Base-by-base conservation (phyloP, 2,329 filamentous ascomycete genomes). In the Sporothrix sp. region DNA sequence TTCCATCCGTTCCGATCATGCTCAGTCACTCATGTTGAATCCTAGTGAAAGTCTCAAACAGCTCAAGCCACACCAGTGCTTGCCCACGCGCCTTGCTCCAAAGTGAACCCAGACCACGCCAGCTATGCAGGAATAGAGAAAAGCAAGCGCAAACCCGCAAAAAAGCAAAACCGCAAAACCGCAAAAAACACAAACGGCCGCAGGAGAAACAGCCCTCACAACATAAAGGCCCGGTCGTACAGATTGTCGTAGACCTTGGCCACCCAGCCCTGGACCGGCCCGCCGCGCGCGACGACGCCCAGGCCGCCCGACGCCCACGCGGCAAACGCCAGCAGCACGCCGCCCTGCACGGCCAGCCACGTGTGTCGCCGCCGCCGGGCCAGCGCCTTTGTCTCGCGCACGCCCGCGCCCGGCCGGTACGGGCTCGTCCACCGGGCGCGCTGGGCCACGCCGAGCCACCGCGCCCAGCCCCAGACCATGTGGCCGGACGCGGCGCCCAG, bases 231-330 rank as follows among this genome's bases (percentile, higher is more conserved):
- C 51, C 51, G 60, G n/a, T 56, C 59, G 54, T 67, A 89, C 56
- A 95, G 71, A 45, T 80, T 76, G 68, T 96, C 85, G 66, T 91
- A 95, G 45, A 85, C 74, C 58, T 74, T 84, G 2, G 81, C 87
- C 50, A 95, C 74, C 88, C 89, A 96, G 0, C 88, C 88, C 4
- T 76, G 70, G 1, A 79, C 81, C 54, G 71, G 65, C 0, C 88
- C 89, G 1, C 77, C 85, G 55, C 78, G 74, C 3, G 84, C 88
- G 8, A 95, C 80, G 14, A 95, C 72, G 0, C 85, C 87, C 30
- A 96, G 65, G 0, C 86, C 84, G 3, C 90, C 90, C 0, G 82
- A 81, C 47, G 90, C 79, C 90, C 90, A 96, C n/a, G 89, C 50
- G 0, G 69, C 75, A 7, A 81, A 74, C 2, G 84, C 64, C 0